Evolutionary conservation across 2,329 filamentous ascomycete species (phyloP).

Genomic region (Colletotrichum australisinense): DNA sequence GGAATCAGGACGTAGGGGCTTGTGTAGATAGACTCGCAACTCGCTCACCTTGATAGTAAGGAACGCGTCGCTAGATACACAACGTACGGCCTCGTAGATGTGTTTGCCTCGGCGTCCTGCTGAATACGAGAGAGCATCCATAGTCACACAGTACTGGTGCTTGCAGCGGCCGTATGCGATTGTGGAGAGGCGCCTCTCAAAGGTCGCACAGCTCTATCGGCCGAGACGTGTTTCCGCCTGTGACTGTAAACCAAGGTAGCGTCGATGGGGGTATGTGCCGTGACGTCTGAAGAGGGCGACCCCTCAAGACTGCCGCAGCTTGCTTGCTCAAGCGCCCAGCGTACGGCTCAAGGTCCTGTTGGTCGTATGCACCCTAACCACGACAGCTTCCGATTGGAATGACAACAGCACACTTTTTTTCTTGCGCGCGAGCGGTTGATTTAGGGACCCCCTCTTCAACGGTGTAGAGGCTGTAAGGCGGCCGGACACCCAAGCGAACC

Average conservation of each 20-base stretch:
- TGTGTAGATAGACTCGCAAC: not conserved
- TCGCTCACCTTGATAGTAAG: not conserved
- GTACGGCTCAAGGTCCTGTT: constrained; percentile 15
- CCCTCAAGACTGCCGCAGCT: constrained; percentile 25
- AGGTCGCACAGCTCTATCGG: constrained; percentile 32
- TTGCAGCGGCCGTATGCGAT: constrained; percentile 28
- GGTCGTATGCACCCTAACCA: constrained; percentile 21
- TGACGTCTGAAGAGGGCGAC: constrained; percentile 33
- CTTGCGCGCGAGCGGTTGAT: not conserved
- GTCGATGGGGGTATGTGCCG: constrained; percentile 14
- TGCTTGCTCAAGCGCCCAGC: constrained; percentile 26
- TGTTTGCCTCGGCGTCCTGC: not conserved
- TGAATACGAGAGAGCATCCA: constrained; percentile 11
- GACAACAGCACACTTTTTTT: constrained; percentile 6
- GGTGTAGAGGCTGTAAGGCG: constrained; percentile 15
- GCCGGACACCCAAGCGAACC: constrained; percentile 15
- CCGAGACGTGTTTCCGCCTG: constrained; percentile 31
- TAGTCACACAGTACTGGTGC: not conserved
- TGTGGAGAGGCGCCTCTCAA: constrained; percentile 24
- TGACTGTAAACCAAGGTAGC: not conserved
- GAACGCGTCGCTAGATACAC: not conserved
- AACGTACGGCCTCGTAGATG: not conserved
- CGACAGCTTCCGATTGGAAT: constrained; percentile 28
- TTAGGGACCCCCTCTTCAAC: not conserved
- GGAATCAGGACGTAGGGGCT: not conserved